Evolutionary conservation across 805 yeast species (phyloP).

Genomic region (Zygosaccharomyces kombuchaensis): DNA sequence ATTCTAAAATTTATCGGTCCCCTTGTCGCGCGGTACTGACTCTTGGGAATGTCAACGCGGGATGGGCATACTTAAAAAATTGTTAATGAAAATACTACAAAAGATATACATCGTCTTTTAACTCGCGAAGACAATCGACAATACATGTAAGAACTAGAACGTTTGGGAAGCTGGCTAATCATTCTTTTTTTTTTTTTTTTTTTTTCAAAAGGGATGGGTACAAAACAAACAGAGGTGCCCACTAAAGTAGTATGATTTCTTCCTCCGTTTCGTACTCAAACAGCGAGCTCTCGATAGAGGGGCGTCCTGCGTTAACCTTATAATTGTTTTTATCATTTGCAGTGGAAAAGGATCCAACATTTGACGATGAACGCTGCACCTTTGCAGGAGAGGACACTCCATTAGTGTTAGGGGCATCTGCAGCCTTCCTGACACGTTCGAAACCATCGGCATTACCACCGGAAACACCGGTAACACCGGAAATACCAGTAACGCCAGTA

Average conservation of each 20-base stretch:
- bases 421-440: not conserved
- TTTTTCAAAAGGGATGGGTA: not conserved
- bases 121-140: not conserved
- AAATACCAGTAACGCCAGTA: not conserved
- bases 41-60: not conserved
- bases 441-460: not conserved
- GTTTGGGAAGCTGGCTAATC: not conserved
- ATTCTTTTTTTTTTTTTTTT: not conserved
- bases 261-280: constrained; percentile 27
- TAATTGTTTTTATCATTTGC: not conserved
- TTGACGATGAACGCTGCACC: not conserved
- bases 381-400: not conserved
- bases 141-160: not conserved
- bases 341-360: not conserved
- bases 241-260: constrained; percentile 16
- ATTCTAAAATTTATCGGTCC: not conserved
- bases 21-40: not conserved
- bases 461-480: not conserved
- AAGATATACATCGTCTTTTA: not conserved
- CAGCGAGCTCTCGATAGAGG: constrained; percentile 17
- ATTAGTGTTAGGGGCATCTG: not conserved
- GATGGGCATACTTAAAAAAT: not conserved
- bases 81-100: not conserved
- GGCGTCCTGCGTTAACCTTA: not conserved
- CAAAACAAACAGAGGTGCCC: not conserved